These are phyloP conservation scores for Phlyctochytrium planicorne DNA, from an alignment of 192 early-diverging fungal species.

Conservation along the genomic window DNA sequence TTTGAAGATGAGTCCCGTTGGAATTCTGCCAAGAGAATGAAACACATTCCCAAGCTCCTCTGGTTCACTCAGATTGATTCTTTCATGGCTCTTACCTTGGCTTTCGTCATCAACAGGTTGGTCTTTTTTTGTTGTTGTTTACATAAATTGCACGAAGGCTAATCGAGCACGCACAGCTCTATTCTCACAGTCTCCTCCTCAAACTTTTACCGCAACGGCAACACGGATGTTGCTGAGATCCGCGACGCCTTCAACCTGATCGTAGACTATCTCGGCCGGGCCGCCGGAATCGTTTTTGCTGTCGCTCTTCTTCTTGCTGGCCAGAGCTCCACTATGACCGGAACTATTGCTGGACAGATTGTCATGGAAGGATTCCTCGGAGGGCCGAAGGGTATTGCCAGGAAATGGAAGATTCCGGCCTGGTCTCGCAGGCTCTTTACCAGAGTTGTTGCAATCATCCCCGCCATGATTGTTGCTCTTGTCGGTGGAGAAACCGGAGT, in stretches of 20 bases:
- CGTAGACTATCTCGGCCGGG: slow-evolving; percentile 53
- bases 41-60: slow-evolving; percentile 45
- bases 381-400: background rate
- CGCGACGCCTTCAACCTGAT: slow-evolving; percentile 66
- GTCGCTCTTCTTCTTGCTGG: slow-evolving; percentile 74
- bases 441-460: slow-evolving; percentile 68
- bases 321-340: slow-evolving; percentile 75
- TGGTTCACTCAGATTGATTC: slow-evolving; percentile 64
- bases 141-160: background rate
- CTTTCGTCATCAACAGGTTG: slow-evolving; percentile 69
- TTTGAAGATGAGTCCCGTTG: background rate
- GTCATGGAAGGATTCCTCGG: slow-evolving; percentile 78
- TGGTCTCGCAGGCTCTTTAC: slow-evolving; percentile 74
- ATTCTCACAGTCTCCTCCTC: slow-evolving; percentile 78
- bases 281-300: slow-evolving; percentile 71
- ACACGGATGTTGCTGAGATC: slow-evolving; percentile 57
- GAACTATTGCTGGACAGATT: slow-evolving; percentile 83
- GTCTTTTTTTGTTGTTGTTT: background rate
- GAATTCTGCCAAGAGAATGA: background rate
- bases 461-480: slow-evolving; percentile 67
- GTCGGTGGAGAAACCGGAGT: slow-evolving; percentile 63
- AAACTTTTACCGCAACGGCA: slow-evolving; percentile 62
- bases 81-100: slow-evolving; percentile 65
- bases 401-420: slow-evolving; percentile 35
- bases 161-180: slow-evolving; percentile 22